Percentiles rank a stretch among this genome's conserved stretches.
Evolutionary conservation across 352 stramenopile genomes (phyloP).

Genomic region (Plasmopara viticola): DNA sequence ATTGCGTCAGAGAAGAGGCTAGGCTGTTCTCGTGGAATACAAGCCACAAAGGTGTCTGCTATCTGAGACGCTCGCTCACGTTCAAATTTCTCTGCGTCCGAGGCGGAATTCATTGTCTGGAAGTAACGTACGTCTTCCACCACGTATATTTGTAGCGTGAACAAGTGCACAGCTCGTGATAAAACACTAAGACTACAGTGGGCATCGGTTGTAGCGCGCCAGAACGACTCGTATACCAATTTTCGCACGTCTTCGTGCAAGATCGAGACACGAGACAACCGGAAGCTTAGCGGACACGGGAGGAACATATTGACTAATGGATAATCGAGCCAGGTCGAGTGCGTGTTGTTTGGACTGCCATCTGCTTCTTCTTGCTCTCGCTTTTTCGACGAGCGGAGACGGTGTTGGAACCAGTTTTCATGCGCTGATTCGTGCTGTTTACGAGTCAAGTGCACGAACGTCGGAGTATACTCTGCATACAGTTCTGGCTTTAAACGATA

Average conservation of each 20-base stretch:
- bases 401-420: slow-evolving; percentile 83
- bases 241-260: slow-evolving; percentile 50
- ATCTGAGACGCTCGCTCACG: slow-evolving; percentile 36
- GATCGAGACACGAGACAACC: slow-evolving; percentile 47
- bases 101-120: slow-evolving; percentile 36
- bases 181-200: slow-evolving; percentile 60
- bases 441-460: slow-evolving; percentile 79
- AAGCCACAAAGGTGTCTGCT: slow-evolving; percentile 50
- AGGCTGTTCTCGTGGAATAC: slow-evolving; percentile 44
- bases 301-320: slow-evolving; percentile 79
- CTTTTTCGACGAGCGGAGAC: slow-evolving; percentile 58
- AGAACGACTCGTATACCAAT: slow-evolving; percentile 69
- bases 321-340: slow-evolving; percentile 75
- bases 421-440: slow-evolving; percentile 85
- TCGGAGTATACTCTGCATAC: slow-evolving; percentile 80
- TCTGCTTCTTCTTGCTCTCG: slow-evolving; percentile 60
- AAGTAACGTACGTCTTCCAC: slow-evolving; percentile 70
- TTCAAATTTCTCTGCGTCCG: slow-evolving; percentile 38
- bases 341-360: slow-evolving; percentile 48
- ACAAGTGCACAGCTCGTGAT: slow-evolving; percentile 66
- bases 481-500: slow-evolving; percentile 79
- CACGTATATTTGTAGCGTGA: slow-evolving; percentile 80
- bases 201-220: slow-evolving; percentile 46
- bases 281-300: slow-evolving; percentile 57
- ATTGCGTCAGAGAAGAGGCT: slow-evolving; percentile 25